A percentile compares a stretch with the other conserved stretches of the same genome.
Conservation (phyloP, 805 yeast species). For the Nakazawaea siamensis region DNA sequence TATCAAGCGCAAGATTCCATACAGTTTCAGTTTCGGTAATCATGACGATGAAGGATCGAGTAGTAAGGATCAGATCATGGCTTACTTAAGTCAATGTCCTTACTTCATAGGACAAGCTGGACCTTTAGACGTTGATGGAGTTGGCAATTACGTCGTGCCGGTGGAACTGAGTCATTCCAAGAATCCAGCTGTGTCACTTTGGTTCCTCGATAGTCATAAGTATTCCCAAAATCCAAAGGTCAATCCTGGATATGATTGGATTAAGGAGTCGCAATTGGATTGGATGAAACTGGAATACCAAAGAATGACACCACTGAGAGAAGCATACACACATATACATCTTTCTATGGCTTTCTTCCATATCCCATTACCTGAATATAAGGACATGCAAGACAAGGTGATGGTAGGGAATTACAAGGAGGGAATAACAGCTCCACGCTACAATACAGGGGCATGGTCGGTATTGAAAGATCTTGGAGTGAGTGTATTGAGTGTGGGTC, state of each 20-base stretch:
- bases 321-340: constrained; percentile 32
- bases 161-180: constrained; percentile 33
- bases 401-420: constrained; percentile 64
- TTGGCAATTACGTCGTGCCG: constrained; percentile 67
- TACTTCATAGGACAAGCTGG: constrained; percentile 56
- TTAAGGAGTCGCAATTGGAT: constrained; percentile 60
- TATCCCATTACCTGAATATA: constrained; percentile 85
- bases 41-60: constrained; percentile 88
- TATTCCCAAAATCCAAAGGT: constrained; percentile 58
- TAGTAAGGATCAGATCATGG: constrained; percentile 51
- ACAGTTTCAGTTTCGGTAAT: constrained; percentile 82
- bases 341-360: constrained; percentile 89
- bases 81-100: constrained; percentile 51
- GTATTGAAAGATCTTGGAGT: constrained; percentile 62
- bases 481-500: constrained; percentile 74
- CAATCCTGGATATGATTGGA: constrained; percentile 79
- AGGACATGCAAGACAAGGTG: constrained; percentile 32
- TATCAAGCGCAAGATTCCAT: constrained; percentile 63
- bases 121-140: constrained; percentile 64
- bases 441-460: constrained; percentile 59
- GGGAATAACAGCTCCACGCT: constrained; percentile 68
- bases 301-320: constrained; percentile 20
- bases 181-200: constrained; percentile 46
- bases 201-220: constrained; percentile 80
- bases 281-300: constrained; percentile 35